Evolutionary conservation across 495 filamentous ascomycete genomes (phyloP), one percentile per base, ranked within the genome.

Genomic region (Pyrenopolyporus hunteri): DNA sequence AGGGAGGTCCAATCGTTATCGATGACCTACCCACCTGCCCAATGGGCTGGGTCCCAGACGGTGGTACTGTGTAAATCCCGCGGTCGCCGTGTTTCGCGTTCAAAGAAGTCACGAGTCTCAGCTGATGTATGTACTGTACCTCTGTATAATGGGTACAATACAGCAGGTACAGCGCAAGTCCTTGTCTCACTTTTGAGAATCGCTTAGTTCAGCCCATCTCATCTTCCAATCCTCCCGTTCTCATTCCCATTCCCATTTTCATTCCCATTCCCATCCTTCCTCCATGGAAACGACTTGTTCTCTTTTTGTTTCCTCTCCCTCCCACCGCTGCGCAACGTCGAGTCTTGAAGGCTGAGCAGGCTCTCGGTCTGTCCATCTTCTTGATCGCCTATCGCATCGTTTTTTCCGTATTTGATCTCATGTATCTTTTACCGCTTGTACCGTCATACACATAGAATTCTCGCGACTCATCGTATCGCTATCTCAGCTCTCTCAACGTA

Each of bases 331-430:
- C 33, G 33, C 36, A 37, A 48, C 55, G 11, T 33, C 64, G 53
- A 23, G 20, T 26, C 26, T 6, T 23, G 23, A 57, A 56, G 65
- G 51, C 65, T 64, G 60, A 64, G 65, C 65, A 48, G 65, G 65
- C 52, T 64, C 65, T 68, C 65, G 57, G 65, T 64, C 45, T 53
- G 22, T 51, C 9, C 33, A 20, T 17, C 23, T 36, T 16, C 26
- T 26, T 33, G 36, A 48, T 40, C 43, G 26, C 49, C 20, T 33
- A 42, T 11, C 9, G 3, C 4, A 11, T 49, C 28, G n/a, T 23
- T n/a, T 42, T 49, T 45, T 46, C 17, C n/a, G 28, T 6, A 45
- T 26, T 14, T 25, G 2, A 35, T 64, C 48, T 19, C 55, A 59
- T 60, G 55, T 60, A 55, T 65, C 16, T 20, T 32, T 36, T 37